Base-by-base conservation (phyloP, 2,329 filamentous ascomycete species). In the Aureobasidium sp. region DNA sequence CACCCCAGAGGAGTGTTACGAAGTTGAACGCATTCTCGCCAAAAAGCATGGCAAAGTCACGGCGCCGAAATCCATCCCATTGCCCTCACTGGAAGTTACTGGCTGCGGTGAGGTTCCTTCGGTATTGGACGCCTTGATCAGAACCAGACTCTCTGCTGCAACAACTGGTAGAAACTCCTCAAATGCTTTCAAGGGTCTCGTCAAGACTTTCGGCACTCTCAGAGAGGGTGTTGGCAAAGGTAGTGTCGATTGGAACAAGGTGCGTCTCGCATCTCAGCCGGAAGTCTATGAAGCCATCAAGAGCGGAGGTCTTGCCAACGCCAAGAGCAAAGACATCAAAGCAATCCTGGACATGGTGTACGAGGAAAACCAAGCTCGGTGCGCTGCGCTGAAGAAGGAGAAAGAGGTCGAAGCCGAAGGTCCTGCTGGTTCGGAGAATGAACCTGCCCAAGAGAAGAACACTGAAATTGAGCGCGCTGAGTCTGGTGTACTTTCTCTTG, bases 191-290 rank as follows among this genome's bases (percentile, higher is more conserved):
- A 77, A 80, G 63, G 86, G 85, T 0, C 78, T 94, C 0, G 83
- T 87, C 2, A 69, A 82, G 20, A 80, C 76, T 37, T 91, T 87
- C 65, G 88, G 89, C 0, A 78, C 84, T 20, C 74, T 87, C 3
- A 71, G 84, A 36, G 78, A 82, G 46, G 85, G 87, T 7, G 75
- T 87, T 10, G 87, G 87, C 5, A 85, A 87, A 67, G 87, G 87
- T 3, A 89, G 87, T 61, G 86, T 91, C 8, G 79, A 91, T 70
- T 93, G 88, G 87, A 84, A 90, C 67, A 84, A 83, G 10, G 86
- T 92, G 1, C 82, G 85, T 26, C 72, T 76, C 29, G 83, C 86
- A 1, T 73, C 83, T 1, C 71, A 83, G 5, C 77, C 82, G 42
- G 83, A 87, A 6, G 78, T 94, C n/a, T 83, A 82, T 50, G 76